Conservation (phyloP, 495 filamentous ascomycete genomes). For the Talaromyces adpressus region DNA sequence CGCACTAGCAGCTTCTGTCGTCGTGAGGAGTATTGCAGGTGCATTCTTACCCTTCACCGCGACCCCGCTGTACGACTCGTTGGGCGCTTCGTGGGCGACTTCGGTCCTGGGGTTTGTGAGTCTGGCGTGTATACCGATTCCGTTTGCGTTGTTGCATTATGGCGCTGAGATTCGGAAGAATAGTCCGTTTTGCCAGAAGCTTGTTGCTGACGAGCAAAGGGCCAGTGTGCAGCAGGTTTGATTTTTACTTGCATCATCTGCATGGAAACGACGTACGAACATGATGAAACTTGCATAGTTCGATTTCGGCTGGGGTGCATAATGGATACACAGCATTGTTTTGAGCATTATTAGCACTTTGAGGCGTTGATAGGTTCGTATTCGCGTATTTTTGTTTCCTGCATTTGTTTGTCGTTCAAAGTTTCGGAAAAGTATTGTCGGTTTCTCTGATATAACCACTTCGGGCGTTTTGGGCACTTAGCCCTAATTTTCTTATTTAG, state of each 20-base stretch:
- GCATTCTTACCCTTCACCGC: constrained; percentile 45
- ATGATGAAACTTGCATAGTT: not conserved
- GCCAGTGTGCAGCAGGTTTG: not conserved
- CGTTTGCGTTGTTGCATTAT: constrained; percentile 29
- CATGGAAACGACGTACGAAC: not conserved
- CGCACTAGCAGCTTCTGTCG: constrained; percentile 59
- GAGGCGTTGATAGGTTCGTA: not conserved
- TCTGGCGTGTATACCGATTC: constrained; percentile 33
- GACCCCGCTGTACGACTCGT: constrained; percentile 27
- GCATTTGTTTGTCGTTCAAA: not conserved
- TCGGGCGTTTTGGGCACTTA: not conserved
- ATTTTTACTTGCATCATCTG: not conserved
- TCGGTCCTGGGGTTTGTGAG: constrained; percentile 39
- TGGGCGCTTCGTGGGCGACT: constrained; percentile 39
- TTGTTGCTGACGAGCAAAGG: constrained; percentile 9
- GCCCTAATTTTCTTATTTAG: not conserved
- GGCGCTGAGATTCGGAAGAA: constrained; percentile 29
- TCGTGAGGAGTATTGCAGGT: constrained; percentile 53
- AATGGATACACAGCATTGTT: not conserved
- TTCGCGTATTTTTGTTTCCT: not conserved
- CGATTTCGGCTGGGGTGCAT: not conserved
- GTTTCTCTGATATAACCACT: not conserved
- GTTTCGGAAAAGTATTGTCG: not conserved
- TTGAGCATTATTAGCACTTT: not conserved
- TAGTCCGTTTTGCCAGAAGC: constrained; percentile 34